Conservation (phyloP, 345 rosid genomes). For the Syzygium oleosum region DNA sequence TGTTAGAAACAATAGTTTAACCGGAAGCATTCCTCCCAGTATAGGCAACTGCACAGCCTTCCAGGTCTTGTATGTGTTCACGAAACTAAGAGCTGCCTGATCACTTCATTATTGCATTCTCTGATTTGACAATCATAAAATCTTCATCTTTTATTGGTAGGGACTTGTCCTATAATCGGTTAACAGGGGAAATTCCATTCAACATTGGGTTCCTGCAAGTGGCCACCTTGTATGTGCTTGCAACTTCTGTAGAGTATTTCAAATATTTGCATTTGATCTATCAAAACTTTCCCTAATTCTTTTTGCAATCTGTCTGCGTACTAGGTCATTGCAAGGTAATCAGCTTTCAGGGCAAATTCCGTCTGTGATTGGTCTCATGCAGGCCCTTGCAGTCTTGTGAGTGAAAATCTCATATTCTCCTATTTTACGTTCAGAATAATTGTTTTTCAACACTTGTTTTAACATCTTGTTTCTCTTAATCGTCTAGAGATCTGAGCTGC, state of each 20-base stretch:
- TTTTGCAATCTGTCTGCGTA: not conserved
- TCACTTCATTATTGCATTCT: not conserved
- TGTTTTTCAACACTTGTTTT: not conserved
- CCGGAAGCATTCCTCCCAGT: constrained; percentile 74
- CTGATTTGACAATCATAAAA: not conserved
- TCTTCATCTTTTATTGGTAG: constrained; percentile 19
- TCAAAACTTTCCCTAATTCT: not conserved
- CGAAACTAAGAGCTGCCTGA: constrained; percentile 1
- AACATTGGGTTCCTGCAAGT: constrained; percentile 98
- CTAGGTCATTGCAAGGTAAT: constrained; percentile 94
- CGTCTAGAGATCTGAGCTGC: constrained; percentile 76
- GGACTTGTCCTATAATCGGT: constrained; percentile 91
- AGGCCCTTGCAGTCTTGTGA: constrained; percentile 98
- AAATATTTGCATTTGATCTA: not conserved
- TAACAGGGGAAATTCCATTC: constrained; percentile 89
- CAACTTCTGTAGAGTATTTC: not conserved
- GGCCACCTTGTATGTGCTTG: constrained; percentile 72
- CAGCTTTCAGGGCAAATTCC: constrained; percentile 77
- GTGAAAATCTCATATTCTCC: constrained; percentile 11
- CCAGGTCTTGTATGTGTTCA: constrained; percentile 88
- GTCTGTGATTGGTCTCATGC: constrained; percentile 96
- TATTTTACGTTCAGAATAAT: not conserved
- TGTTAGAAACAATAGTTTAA: constrained; percentile 91
- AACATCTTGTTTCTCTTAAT: not conserved
- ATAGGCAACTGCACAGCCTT: constrained; percentile 98